phyloP scores from a whole-genome alignment of 306 rosid genomes.

The Pyrus betulifolia region DNA sequence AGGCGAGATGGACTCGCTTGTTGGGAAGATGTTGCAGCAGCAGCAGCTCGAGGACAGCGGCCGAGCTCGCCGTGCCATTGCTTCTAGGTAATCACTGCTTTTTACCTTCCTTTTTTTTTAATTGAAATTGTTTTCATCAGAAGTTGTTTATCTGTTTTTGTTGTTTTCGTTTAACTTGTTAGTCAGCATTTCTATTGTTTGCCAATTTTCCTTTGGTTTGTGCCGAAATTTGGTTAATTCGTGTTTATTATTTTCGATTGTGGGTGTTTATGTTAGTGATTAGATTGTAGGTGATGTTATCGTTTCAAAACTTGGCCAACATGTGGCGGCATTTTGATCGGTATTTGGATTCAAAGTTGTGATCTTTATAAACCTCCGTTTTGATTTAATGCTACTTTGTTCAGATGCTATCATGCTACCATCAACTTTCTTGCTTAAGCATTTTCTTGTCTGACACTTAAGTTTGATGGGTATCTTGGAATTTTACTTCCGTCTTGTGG shows the following conservation, averaged over 20 bases:
- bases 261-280: not conserved
- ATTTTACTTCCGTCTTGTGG: too few relatives aligned
- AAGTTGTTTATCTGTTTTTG: not conserved
- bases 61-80: constrained; percentile 58
- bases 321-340: not conserved
- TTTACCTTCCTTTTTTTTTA: not conserved
- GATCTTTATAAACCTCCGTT: not conserved
- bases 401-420: not conserved
- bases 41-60: constrained; percentile 87
- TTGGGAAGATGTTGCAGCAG: constrained; percentile 56
- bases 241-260: not conserved
- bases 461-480: not conserved
- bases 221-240: not conserved
- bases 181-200: not conserved
- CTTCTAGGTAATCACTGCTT: constrained; percentile 45
- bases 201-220: not conserved
- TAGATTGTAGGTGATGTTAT: not conserved
- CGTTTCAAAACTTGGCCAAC: not conserved
- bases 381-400: not conserved
- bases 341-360: not conserved
- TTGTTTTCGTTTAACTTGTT: not conserved
- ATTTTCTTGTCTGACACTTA: not conserved
- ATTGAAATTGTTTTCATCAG: not conserved
- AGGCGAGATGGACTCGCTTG: constrained; percentile 63
- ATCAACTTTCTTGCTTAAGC: not conserved